phyloP scores from a whole-genome alignment of 2,329 filamentous ascomycete genomes.

The Epicoccum sorghinum region DNA sequence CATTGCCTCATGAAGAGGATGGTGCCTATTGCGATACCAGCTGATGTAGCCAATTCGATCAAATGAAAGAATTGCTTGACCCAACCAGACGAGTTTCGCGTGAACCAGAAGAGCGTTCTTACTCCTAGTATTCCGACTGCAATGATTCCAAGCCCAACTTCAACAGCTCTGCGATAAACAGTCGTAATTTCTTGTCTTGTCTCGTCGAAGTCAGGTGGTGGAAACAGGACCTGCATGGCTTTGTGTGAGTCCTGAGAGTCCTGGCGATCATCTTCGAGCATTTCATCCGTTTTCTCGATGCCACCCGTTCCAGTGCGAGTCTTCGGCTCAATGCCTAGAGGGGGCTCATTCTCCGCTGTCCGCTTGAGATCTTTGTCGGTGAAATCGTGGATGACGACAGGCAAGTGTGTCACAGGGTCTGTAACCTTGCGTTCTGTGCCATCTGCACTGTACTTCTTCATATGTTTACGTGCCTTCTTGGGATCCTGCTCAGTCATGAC shows the following conservation, averaged over 20 bases:
- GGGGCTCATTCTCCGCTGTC: constrained; percentile 53
- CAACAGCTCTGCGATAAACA: constrained; percentile 54
- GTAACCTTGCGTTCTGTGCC: constrained; percentile 66
- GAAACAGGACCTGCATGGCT: constrained; percentile 59
- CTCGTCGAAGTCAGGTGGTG: constrained; percentile 58
- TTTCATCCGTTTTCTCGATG: constrained; percentile 52
- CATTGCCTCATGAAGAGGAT: constrained; percentile 62
- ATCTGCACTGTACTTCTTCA: constrained; percentile 57
- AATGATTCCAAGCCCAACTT: constrained; percentile 46
- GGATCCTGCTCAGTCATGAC: constrained; percentile 47
- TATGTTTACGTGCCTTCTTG: constrained; percentile 55
- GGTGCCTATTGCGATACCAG: constrained; percentile 40
- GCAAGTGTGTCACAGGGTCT: constrained; percentile 74
- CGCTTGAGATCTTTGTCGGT: constrained; percentile 65
- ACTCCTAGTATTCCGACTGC: constrained; percentile 45
- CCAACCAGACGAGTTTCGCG: constrained; percentile 39
- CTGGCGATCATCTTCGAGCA: constrained; percentile 52
- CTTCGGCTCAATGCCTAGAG: constrained; percentile 47
- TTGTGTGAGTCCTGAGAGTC: constrained; percentile 52
- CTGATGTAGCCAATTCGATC: constrained; percentile 35
- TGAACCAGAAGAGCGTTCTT: constrained; percentile 43
- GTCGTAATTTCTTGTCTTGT: constrained; percentile 52
- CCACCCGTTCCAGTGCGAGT: constrained; percentile 55
- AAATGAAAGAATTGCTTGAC: constrained; percentile 37
- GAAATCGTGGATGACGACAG: constrained; percentile 71